Base-by-base conservation (phyloP, 495 filamentous ascomycete genomes). In the Friedmanniomyces endolithicus region DNA sequence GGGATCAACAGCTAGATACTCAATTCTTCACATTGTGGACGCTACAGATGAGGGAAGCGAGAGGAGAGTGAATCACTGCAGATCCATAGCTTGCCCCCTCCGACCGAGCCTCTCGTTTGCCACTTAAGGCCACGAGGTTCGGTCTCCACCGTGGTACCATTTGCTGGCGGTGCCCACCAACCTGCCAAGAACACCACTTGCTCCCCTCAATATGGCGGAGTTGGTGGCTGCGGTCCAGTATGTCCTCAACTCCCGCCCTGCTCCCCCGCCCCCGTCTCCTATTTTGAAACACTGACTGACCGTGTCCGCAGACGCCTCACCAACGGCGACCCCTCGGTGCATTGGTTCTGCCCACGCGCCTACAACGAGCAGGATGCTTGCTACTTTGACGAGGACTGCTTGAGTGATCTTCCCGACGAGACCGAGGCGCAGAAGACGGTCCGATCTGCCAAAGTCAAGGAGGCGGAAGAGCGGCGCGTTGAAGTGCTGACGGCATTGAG, bases 401-500 rank as follows among this genome's bases (percentile, higher is more conserved):
- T 57, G 7, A 53, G 40, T 19, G 11, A 23, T 9, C 37, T 48
- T 22, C 11, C 47, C 16, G 57, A 55, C 33, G 53, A 64, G n/a
- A 41, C 51, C 46, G 52, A 43, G 24, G 17, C 55, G 24, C 31
- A 56, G 22, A 57, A 52, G 47, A 9, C 14, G 7, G 31, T 20
- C 25, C 49, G 58, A 59, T 37, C 47, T 47, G 11, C 39, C 33
- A 55, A 64, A 41, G 69, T 71, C 54, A 64, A 76, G 45, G 74
- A 81, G 19, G 77, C 71, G 24, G 60, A 72, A 6, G 64, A 64
- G 0, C 65, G 86, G 50, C 75, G 77, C 55, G 67, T 78, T 49
- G 73, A 78, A 33, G 75, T 79, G 22, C 75, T 87, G 35, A 74
- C 77, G 41, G 80, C 78, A 37, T 75, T 86, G 58, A 75, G 81